Conservation (phyloP, 331 rosid species). For the Dryas integrifolia region DNA sequence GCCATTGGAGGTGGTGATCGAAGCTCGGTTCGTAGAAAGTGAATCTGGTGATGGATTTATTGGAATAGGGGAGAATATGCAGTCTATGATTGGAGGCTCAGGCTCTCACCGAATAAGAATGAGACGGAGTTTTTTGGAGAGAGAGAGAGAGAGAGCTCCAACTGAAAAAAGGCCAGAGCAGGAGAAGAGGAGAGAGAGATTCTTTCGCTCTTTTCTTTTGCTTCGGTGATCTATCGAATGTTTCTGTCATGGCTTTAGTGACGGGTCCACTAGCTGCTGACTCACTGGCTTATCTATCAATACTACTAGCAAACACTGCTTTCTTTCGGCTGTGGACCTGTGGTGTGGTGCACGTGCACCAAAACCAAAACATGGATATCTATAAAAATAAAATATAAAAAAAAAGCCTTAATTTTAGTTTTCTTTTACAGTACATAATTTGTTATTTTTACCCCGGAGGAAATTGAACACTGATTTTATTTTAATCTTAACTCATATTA, state of each 20-base stretch:
- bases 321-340: no score
- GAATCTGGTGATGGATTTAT: conserved; percentile 4
- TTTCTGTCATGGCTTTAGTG: not conserved
- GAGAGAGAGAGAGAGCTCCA: not conserved
- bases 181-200: conserved; percentile 2
- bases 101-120: not conserved
- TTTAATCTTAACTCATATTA: no score
- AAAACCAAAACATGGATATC: not conserved
- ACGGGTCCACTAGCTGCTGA: not conserved
- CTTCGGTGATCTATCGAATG: not conserved
- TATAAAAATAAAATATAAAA: no score
- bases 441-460: no score
- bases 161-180: not conserved
- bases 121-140: not conserved
- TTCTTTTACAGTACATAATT: no score
- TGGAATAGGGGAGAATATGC: conserved; percentile 3
- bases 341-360: not conserved
- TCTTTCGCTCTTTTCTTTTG: conserved; percentile 1
- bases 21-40: not conserved
- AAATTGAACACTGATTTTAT: no score
- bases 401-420: no score
- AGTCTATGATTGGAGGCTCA: not conserved
- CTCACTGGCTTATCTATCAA: not conserved
- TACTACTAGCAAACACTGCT: not conserved
- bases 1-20: conserved; percentile 48